Percentiles rank a stretch among this genome's conserved stretches.
Conservation (phyloP, 345 rosid genomes). For the Pseudoturritis turrita region DNA sequence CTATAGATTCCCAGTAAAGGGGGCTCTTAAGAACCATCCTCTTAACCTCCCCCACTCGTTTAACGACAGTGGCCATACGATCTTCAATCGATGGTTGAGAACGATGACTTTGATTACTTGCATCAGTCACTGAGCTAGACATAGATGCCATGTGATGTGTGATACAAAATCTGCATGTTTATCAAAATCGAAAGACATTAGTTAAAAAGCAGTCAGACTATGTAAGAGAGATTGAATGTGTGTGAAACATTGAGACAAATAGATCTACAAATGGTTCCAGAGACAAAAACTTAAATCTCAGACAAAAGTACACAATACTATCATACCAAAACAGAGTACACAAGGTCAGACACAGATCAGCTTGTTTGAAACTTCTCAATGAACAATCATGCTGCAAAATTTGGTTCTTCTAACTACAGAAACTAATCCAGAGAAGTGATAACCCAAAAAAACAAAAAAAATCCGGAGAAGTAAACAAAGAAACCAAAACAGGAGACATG, state of each 20-base stretch:
- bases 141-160: neutral
- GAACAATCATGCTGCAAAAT: neutral
- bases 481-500: neutral
- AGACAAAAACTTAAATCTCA: no score
- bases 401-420: neutral
- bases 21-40: neutral
- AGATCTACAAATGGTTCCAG: neutral
- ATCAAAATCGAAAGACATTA: neutral
- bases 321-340: neutral
- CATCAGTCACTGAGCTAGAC: neutral
- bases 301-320: no score
- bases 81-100: neutral
- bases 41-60: neutral
- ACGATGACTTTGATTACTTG: neutral
- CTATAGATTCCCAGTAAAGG: conserved; percentile 7
- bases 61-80: neutral
- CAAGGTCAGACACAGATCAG: neutral
- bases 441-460: neutral
- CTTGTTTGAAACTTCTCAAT: neutral
- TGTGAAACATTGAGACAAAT: no score
- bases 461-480: neutral
- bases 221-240: no score
- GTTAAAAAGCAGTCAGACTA: neutral
- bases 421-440: neutral
- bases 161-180: neutral